Evolutionary conservation across 2,329 filamentous ascomycete species (phyloP).

Genomic region (Colletotrichum camelliae): DNA sequence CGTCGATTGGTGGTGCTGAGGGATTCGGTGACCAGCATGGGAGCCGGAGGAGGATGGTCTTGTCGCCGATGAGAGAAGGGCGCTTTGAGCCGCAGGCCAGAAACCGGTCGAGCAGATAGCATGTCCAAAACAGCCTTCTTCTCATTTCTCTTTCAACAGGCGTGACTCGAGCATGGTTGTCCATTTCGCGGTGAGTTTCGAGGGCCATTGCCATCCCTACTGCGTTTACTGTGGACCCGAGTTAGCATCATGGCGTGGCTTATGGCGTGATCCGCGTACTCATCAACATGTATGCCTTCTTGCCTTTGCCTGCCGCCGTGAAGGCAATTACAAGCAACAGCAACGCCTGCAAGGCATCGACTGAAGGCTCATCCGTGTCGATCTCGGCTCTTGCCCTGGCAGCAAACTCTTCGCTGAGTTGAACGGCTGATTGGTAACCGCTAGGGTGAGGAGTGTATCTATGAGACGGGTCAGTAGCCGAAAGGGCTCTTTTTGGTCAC

Average conservation of each 20-base stretch:
- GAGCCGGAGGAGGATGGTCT: constrained; percentile 75
- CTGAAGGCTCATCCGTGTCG: constrained; percentile 80
- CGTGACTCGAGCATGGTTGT: constrained; percentile 64
- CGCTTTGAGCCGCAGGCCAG: constrained; percentile 81
- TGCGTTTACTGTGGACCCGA: constrained; percentile 63
- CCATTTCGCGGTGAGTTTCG: constrained; percentile 79
- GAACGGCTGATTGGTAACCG: constrained; percentile 71
- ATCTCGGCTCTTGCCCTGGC: constrained; percentile 71
- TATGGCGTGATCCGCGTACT: constrained; percentile 52
- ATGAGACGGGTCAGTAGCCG: constrained; percentile 24
- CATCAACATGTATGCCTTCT: constrained; percentile 86
- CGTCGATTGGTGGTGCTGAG: constrained; percentile 69
- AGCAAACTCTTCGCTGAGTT: constrained; percentile 75
- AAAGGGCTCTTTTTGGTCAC: not conserved
- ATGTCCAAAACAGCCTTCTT: constrained; percentile 86
- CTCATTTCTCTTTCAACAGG: constrained; percentile 77
- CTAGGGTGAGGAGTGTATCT: constrained; percentile 74
- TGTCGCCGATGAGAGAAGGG: constrained; percentile 80
- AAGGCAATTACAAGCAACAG: constrained; percentile 78
- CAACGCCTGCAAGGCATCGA: constrained; percentile 78
- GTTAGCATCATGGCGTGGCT: not conserved
- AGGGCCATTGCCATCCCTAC: constrained; percentile 85
- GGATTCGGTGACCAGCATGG: constrained; percentile 75
- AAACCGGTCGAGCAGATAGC: constrained; percentile 87
- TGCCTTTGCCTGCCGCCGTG: constrained; percentile 79